phyloP scores from a whole-genome alignment of 129 eudicot species.

The Sambucus nigra region DNA sequence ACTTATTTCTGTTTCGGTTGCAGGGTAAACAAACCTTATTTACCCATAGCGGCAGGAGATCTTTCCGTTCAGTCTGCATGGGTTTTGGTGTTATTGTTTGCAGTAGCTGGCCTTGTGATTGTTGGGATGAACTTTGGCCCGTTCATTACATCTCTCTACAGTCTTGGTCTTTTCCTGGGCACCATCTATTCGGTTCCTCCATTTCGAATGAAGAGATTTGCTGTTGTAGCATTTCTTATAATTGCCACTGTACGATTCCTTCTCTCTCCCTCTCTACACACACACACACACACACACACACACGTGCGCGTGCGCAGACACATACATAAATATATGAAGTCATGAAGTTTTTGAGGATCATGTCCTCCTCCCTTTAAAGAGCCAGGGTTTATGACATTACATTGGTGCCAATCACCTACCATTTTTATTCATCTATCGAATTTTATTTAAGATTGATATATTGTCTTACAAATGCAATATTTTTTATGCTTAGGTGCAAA shows the following conservation, averaged over 20 bases:
- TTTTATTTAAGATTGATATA: too few species aligned
- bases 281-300: too few species aligned
- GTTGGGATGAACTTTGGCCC: constrained; percentile 88
- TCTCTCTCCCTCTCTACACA: not conserved
- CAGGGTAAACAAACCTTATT: constrained; percentile 96
- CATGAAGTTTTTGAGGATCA: too few species aligned
- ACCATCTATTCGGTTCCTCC: constrained; percentile 99
- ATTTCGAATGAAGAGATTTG: constrained; percentile 88
- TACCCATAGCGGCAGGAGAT: constrained; percentile 98
- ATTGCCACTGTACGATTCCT: constrained; percentile 70
- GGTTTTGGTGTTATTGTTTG: constrained; percentile 79
- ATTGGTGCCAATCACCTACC: too few species aligned
- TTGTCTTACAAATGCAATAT: too few species aligned
- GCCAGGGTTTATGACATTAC: too few species aligned
- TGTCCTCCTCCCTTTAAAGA: too few species aligned
- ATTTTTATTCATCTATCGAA: too few species aligned
- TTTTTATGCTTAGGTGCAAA: too few species aligned
- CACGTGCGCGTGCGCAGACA: too few species aligned
- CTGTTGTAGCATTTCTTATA: constrained; percentile 92
- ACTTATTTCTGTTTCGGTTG: constrained; percentile 9
- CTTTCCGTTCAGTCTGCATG: constrained; percentile 96
- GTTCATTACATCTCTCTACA: constrained; percentile 75
- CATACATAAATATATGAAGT: too few species aligned
- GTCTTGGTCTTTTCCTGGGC: constrained; percentile 89
- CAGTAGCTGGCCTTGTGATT: constrained; percentile 58